A percentile compares a stretch with the other conserved stretches of the same genome.
Conservation (phyloP, 176 grass and related monocot genomes). For the Pontederia paniculata region DNA sequence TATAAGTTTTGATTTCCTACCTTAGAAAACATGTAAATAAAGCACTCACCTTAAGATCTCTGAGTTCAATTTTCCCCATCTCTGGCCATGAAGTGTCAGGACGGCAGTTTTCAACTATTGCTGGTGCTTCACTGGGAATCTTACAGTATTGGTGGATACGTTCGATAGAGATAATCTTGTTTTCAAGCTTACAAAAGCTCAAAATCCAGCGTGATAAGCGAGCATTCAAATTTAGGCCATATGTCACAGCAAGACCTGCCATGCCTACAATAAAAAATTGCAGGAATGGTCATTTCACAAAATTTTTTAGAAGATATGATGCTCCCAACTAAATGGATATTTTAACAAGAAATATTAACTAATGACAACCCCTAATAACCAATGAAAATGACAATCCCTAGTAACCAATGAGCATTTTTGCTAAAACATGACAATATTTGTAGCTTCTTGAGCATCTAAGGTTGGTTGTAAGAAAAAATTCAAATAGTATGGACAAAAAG, state of each 20-base stretch:
- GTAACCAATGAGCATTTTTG: no score
- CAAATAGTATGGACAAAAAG: neutral
- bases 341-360: neutral
- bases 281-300: no score
- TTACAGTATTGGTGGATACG: conserved; percentile 95
- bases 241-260: conserved; percentile 92
- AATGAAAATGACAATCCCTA: no score
- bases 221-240: conserved; percentile 91
- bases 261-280: conserved; percentile 41
- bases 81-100: conserved; percentile 61
- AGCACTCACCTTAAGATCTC: conserved; percentile 73
- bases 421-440: no score
- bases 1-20: no score
- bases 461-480: conserved; percentile 1
- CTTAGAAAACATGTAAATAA: neutral
- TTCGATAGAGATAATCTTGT: conserved; percentile 95
- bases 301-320: no score
- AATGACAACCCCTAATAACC: no score
- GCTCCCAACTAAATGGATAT: neutral
- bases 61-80: conserved; percentile 67
- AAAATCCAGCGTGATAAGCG: conserved; percentile 95
- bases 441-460: no score
- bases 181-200: conserved; percentile 97
- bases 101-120: conserved; percentile 44
- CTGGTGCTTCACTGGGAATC: conserved; percentile 72